phyloP scores from a whole-genome alignment of 2,329 filamentous ascomycete genomes.

The Apiospora malaysiana region DNA sequence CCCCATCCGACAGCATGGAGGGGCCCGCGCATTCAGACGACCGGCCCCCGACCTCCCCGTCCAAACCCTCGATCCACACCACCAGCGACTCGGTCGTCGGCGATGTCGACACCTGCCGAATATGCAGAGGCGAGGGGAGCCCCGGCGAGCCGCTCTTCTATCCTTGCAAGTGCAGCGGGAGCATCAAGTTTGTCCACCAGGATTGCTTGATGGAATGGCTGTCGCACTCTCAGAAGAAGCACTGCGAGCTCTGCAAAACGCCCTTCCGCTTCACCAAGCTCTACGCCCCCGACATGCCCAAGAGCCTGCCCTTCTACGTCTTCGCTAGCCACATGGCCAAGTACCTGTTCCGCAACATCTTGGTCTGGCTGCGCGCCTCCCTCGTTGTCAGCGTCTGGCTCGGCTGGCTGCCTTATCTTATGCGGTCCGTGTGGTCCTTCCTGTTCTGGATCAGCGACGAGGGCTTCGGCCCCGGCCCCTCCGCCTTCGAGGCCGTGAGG shows the following conservation, averaged over 20 bases:
- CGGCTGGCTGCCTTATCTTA: constrained; percentile 84
- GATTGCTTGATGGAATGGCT: constrained; percentile 99
- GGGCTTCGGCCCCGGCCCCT: constrained; percentile 55
- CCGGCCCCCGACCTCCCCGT: constrained; percentile 23
- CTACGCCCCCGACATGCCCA: constrained; percentile 93
- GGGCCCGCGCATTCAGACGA: constrained; percentile 23
- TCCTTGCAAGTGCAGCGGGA: constrained; percentile 98
- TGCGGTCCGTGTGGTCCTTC: constrained; percentile 90
- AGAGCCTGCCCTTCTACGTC: constrained; percentile 77
- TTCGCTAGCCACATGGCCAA: constrained; percentile 80
- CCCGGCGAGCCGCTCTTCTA: constrained; percentile 88
- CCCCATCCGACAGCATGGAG: constrained; percentile 28
- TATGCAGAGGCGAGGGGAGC: constrained; percentile 90
- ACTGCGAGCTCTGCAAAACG: constrained; percentile 99
- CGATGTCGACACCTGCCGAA: constrained; percentile 88
- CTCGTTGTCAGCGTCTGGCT: constrained; percentile 90
- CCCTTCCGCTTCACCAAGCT: constrained; percentile 98
- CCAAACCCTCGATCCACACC: constrained; percentile 10
- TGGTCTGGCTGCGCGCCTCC: constrained; percentile 79
- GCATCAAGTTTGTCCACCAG: constrained; percentile 98
- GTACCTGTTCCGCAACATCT: constrained; percentile 72
- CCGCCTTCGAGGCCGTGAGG: constrained; percentile 36
- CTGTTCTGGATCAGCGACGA: constrained; percentile 94
- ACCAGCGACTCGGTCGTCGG: constrained; percentile 33
- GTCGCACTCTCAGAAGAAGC: constrained; percentile 97